Base-by-base conservation (phyloP, 306 rosid genomes). In the Trifolium pratense region DNA sequence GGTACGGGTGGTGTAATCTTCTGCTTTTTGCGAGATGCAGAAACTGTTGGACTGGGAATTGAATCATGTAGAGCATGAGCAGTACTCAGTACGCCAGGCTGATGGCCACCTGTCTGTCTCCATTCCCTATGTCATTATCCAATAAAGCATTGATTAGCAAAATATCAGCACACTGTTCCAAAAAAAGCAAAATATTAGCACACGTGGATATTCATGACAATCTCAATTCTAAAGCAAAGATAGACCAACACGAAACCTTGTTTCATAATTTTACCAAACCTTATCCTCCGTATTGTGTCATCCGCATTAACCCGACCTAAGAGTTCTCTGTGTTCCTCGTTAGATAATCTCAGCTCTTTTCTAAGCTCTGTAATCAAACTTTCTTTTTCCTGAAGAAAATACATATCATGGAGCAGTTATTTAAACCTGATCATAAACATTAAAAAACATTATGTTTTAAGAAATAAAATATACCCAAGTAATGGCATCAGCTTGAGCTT, bases 401-500 rank as follows among this genome's bases (percentile, higher is more conserved):
- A 84, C 75, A 85, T 78, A 77, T 76, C 85, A 82, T 46, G 82
- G 31, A 80, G 83, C 78, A 80, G 69, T 87, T 86, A 80, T 74
- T 87, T 84, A 86, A 83, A 84, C 90, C 84, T 76, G 86, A 82
- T 78, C 82, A 73, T 75, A 55, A 81, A 82, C 69, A 65, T 59
- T 58, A 18, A 48, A 80, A 29, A 51, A 68, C n/a, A 70, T 73
- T 71, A 85, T 85, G 80, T 67, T 74, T 63, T 71, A 29, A 72
- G 77, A 82, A 79, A 76, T 66, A 75, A 75, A 84, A 78, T 55
- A 79, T 91, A 93, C 98, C 98, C 98, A 93, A 82, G 98, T 87
- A 84, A 93, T 89, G 85, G 88, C 91, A 89, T 93, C 98, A 78
- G 97, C 93, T 85, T 91, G 98, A 76, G 98, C 98, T 91, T 93